Conservation (phyloP, 768 basidiomycete genomes). For the Lactarius hatsudake region DNA sequence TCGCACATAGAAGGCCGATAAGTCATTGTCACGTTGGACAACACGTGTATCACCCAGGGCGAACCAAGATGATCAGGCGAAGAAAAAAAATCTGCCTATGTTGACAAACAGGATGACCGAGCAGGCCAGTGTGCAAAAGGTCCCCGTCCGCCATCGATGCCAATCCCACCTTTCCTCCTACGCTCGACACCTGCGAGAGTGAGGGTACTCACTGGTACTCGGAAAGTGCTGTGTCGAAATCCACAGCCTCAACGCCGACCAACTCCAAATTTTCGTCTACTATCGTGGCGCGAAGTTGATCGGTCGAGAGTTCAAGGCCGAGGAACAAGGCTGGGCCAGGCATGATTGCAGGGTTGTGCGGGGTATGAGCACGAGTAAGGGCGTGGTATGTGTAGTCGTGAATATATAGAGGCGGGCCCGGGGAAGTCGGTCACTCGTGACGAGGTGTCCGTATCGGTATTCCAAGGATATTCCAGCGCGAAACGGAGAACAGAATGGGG, state of each 20-base stretch:
- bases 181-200: not conserved
- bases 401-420: not conserved
- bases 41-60: conserved; percentile 2
- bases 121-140: not conserved
- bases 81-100: not conserved
- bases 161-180: not conserved
- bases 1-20: conserved; percentile 5
- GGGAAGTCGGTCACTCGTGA: conserved; percentile 15
- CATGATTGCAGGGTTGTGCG: too few species aligned
- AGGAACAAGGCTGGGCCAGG: conserved; percentile 46
- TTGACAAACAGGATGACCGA: not conserved
- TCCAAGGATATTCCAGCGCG: conserved; percentile 6
- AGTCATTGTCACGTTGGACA: conserved; percentile 4
- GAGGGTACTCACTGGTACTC: conserved; percentile 71
- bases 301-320: conserved; percentile 81
- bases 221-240: conserved; percentile 75
- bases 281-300: conserved; percentile 79
- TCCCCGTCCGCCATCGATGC: not conserved
- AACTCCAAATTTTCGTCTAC: conserved; percentile 82
- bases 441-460: conserved; percentile 11
- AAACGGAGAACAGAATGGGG: conserved; percentile 8
- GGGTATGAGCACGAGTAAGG: not conserved
- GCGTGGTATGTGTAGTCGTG: conserved; percentile 8
- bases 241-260: conserved; percentile 76
- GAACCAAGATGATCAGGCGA: conserved; percentile 6